A percentile compares a stretch with the other conserved stretches of the same genome.
These are phyloP conservation scores for Phialophora macrospora DNA, from an alignment of 2,329 filamentous ascomycete species.

Conservation along the genomic window DNA sequence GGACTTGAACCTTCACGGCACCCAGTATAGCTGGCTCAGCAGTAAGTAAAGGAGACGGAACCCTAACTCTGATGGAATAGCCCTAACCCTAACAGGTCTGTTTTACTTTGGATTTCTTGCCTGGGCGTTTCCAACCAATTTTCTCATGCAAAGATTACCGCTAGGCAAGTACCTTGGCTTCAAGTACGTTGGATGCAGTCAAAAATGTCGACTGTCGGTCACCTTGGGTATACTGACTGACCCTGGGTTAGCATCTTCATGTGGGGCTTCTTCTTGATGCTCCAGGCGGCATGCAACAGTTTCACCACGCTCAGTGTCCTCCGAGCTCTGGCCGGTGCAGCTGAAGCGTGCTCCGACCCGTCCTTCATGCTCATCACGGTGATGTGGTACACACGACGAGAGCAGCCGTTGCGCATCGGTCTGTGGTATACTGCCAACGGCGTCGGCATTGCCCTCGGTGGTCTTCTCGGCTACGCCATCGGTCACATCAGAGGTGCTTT, in stretches of 20 bases:
- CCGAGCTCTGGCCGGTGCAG: constrained; percentile 59
- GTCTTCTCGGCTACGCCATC: constrained; percentile 45
- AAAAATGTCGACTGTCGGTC: background rate
- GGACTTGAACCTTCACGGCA: constrained; percentile 56
- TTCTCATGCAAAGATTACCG: constrained; percentile 68
- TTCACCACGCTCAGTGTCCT: constrained; percentile 62
- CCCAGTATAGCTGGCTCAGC: constrained; percentile 53
- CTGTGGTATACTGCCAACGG: constrained; percentile 58
- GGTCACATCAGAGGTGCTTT: constrained; percentile 54
- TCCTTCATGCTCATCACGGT: constrained; percentile 49
- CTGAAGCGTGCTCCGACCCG: constrained; percentile 60
- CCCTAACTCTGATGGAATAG: constrained; percentile 45
- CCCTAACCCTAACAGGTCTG: constrained; percentile 46
- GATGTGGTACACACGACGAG: constrained; percentile 66
- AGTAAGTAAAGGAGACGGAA: constrained; percentile 53
- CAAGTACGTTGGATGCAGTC: constrained; percentile 56
- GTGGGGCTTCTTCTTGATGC: constrained; percentile 57
- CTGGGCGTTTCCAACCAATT: constrained; percentile 70
- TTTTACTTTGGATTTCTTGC: constrained; percentile 56
- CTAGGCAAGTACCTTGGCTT: constrained; percentile 67
- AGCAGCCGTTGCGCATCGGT: constrained; percentile 66
- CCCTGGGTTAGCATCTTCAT: constrained; percentile 38
- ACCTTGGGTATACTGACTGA: constrained; percentile 41
- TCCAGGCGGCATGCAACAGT: constrained; percentile 60
- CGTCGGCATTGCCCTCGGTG: constrained; percentile 59